These are phyloP conservation scores for Mortierella hygrophila DNA, from an alignment of 192 early-diverging fungal genomes.

Conservation along the genomic window DNA sequence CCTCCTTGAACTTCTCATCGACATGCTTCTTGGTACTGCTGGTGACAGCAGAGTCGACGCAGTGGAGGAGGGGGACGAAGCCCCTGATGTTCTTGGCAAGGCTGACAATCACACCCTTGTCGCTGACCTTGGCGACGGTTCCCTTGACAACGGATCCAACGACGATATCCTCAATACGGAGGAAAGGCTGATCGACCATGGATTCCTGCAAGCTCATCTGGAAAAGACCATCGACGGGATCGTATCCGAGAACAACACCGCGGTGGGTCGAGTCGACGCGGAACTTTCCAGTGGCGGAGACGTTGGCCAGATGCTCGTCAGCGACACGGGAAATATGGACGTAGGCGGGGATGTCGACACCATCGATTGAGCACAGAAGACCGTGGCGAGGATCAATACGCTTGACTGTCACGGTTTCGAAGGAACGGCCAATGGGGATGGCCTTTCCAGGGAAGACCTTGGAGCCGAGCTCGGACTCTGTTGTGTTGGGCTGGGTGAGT, in stretches of 20 bases:
- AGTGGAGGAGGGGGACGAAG: conserved; percentile 79
- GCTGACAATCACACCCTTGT: conserved; percentile 68
- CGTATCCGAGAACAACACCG: conserved; percentile 84
- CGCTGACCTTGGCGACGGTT: conserved; percentile 63
- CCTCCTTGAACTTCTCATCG: conserved; percentile 76
- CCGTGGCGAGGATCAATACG: conserved; percentile 74
- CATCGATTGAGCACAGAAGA: conserved; percentile 69
- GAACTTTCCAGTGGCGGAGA: conserved; percentile 70
- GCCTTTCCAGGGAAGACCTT: conserved; percentile 56
- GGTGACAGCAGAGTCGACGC: conserved; percentile 80
- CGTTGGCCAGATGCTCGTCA: conserved; percentile 70
- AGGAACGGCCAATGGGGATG: conserved; percentile 78
- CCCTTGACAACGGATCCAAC: conserved; percentile 69
- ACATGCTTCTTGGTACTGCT: conserved; percentile 65
- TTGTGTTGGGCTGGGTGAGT: conserved; percentile 34
- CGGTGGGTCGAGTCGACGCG: conserved; percentile 78
- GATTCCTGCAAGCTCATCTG: conserved; percentile 78
- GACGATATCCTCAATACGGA: conserved; percentile 77
- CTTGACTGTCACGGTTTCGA: conserved; percentile 73
- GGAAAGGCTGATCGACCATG: conserved; percentile 76
- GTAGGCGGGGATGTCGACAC: conserved; percentile 64
- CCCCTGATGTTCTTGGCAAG: conserved; percentile 73
- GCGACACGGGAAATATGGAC: conserved; percentile 78
- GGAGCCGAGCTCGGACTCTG: conserved; percentile 21
- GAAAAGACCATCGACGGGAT: conserved; percentile 80